These are phyloP conservation scores for Hypoxylon trugodes DNA, from an alignment of 495 filamentous ascomycete species.

Conservation along the genomic window DNA sequence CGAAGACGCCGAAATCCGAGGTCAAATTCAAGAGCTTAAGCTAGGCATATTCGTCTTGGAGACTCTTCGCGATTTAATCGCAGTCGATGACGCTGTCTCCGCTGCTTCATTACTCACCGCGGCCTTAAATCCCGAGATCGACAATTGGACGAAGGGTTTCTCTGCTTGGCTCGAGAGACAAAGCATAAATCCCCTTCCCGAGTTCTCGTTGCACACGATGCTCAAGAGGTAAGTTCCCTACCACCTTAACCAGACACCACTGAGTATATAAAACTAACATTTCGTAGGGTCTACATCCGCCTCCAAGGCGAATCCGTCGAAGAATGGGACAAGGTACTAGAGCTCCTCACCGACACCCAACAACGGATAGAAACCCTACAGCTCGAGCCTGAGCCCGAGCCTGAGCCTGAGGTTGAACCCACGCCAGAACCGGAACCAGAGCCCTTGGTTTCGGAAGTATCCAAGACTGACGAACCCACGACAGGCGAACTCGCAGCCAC, in stretches of 20 bases:
- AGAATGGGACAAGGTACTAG: constrained; percentile 23
- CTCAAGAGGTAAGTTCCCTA: constrained; percentile 21
- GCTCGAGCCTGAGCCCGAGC: constrained; percentile 17
- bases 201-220: constrained; percentile 15
- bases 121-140: constrained; percentile 9
- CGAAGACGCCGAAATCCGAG: constrained; percentile 9
- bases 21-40: constrained; percentile 19
- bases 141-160: constrained; percentile 23
- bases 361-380: not conserved
- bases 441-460: not conserved
- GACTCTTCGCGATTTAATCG: constrained; percentile 20
- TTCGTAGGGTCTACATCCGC: constrained; percentile 7
- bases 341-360: not conserved
- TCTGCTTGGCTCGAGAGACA: constrained; percentile 25
- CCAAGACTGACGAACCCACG: not conserved
- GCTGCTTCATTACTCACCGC: constrained; percentile 13
- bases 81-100: constrained; percentile 1
- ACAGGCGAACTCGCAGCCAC: not conserved
- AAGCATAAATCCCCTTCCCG: constrained; percentile 1
- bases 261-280: constrained; percentile 2
- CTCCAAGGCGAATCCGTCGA: constrained; percentile 7
- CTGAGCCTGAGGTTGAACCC: not conserved
- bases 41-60: constrained; percentile 14
- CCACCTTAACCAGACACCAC: too few relatives aligned
- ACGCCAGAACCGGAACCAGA: constrained; percentile 6